Evolutionary conservation across 2,329 filamentous ascomycete genomes (phyloP), one percentile per base, ranked within the genome.

Genomic region (Phaeomoniella chlamydospora): DNA sequence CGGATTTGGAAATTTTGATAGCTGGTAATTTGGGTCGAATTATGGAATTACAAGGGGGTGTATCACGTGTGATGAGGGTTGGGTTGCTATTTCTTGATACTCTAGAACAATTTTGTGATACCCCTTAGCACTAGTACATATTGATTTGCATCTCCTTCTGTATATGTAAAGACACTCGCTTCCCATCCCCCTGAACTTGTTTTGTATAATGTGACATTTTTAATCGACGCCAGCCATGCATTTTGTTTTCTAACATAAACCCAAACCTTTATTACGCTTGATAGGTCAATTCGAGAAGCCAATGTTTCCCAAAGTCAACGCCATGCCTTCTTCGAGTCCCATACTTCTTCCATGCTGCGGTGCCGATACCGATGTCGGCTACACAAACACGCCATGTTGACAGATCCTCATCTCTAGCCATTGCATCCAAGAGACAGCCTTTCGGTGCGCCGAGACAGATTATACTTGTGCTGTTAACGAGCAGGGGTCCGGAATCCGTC

Each of bases 1-100:
- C 10, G 86, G 85, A 0, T 98, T 96, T 66, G 87, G 88, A 2
- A 93, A 94, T 57, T 98, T 98, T 56, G 87, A 94, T 58, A 72
- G 65, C 26, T 98, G 90, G 88, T 94, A 64, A 62, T 34, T 6
- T 9, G 15, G n/a, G 10, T 10, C 22, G 34, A 12, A 13, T 41
- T n/a, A n/a, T n/a, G n/a, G n/a, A n/a, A n/a, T n/a, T n/a, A n/a
- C n/a, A n/a, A n/a, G n/a, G n/a, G n/a, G n/a, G n/a, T n/a, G n/a
- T n/a, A n/a, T n/a, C n/a, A n/a, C n/a, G n/a, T n/a, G n/a, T n/a
- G n/a, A n/a, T n/a, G n/a, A n/a, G n/a, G n/a, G n/a, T n/a, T n/a
- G n/a, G n/a, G n/a, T n/a, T n/a, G n/a, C n/a, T n/a, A n/a, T n/a
- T n/a, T n/a, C n/a, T n/a, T n/a, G n/a, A n/a, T n/a, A n/a, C n/a